These are phyloP conservation scores for Hyphochytrium catenoides DNA, from an alignment of 352 stramenopile genomes.

Conservation along the genomic window DNA sequence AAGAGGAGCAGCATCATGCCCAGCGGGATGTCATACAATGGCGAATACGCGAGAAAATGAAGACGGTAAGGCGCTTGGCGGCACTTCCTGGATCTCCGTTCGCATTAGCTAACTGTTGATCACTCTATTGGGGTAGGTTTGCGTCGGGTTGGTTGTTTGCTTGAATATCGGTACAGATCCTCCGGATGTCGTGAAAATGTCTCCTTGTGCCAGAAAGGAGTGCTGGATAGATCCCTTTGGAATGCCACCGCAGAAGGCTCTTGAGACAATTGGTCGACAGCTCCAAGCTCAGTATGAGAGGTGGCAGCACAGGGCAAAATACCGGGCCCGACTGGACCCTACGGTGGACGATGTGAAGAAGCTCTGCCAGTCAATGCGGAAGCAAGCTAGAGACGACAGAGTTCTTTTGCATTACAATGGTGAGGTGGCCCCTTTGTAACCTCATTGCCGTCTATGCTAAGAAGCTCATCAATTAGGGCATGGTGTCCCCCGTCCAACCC, in stretches of 20 bases:
- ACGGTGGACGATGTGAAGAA: conserved; percentile 86
- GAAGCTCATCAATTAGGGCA: too few species aligned
- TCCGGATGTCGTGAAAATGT: conserved; percentile 86
- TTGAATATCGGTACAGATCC: conserved; percentile 95
- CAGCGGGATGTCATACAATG: too few species aligned
- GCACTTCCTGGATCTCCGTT: too few species aligned
- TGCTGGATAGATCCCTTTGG: conserved; percentile 94
- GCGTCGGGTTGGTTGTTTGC: conserved; percentile 86
- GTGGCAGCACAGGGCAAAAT: conserved; percentile 81
- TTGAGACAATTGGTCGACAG: conserved; percentile 84
- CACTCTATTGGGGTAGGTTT: too few species aligned
- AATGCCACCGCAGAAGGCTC: conserved; percentile 76
- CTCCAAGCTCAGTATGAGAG: conserved; percentile 83
- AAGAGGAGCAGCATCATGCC: too few species aligned
- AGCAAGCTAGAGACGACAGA: conserved; percentile 72
- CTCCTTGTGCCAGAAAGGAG: conserved; percentile 84
- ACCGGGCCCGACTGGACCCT: conserved; percentile 82
- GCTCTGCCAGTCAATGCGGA: conserved; percentile 72
- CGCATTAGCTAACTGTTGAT: too few species aligned
- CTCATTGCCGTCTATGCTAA: too few species aligned
- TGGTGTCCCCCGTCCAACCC: conserved; percentile 86
- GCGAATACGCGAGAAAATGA: too few species aligned
- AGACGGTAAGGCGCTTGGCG: too few species aligned
- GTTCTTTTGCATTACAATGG: conserved; percentile 99
- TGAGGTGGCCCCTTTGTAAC: too few species aligned